Conservation (phyloP, 352 stramenopile genomes). For the Aphanomyces cochlioides region DNA sequence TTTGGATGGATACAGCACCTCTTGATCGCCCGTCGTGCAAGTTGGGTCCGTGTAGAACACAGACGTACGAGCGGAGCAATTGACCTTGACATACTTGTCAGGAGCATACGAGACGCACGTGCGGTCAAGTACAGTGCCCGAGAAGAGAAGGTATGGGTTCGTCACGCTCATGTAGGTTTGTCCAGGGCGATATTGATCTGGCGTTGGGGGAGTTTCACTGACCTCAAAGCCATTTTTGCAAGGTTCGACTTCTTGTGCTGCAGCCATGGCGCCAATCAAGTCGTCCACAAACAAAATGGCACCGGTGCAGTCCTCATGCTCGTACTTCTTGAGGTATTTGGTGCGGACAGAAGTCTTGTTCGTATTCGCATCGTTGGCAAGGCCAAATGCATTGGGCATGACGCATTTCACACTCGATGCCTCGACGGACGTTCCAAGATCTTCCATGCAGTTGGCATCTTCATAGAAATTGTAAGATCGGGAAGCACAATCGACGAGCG, state of each 20-base stretch:
- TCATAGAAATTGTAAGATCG: not conserved
- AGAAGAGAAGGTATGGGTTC: slow-evolving; percentile 15
- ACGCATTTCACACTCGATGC: not conserved
- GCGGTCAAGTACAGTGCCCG: not conserved
- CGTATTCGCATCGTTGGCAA: not conserved
- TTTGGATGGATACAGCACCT: slow-evolving; percentile 12
- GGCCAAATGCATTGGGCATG: not conserved
- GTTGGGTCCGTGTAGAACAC: slow-evolving; percentile 9
- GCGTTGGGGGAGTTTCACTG: not conserved
- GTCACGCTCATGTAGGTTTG: slow-evolving; percentile 21
- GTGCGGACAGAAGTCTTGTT: not conserved
- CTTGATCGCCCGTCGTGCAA: not conserved
- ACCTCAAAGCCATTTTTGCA: slow-evolving; percentile 12
- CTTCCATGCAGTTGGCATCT: not conserved
- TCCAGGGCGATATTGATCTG: not conserved
- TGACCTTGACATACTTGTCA: slow-evolving; percentile 6
- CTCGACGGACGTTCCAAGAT: not conserved
- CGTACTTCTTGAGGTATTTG: slow-evolving; percentile 19
- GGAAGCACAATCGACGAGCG: not conserved
- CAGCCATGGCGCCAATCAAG: not conserved
- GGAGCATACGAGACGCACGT: slow-evolving; percentile 11
- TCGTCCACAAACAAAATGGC: not conserved
- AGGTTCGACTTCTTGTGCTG: not conserved
- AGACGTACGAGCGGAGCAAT: not conserved
- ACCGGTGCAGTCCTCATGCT: slow-evolving; percentile 8